A percentile compares a stretch with the other conserved stretches of the same genome.
Evolutionary conservation across 306 rosid species (phyloP).

Genomic region (Quercus dentata): DNA sequence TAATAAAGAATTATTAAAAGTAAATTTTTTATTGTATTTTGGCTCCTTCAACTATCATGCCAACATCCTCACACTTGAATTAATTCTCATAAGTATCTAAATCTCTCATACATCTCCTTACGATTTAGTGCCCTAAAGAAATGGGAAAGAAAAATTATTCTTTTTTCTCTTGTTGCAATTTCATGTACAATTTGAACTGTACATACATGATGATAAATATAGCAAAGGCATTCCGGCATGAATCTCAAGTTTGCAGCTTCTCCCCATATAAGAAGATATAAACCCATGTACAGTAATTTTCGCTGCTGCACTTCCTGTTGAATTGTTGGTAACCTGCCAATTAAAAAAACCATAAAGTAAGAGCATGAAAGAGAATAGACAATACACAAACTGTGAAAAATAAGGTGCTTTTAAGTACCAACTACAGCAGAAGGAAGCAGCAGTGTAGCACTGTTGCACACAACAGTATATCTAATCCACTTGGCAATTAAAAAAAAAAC

Average conservation of each 20-base stretch:
- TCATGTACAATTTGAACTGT: conserved; percentile 1
- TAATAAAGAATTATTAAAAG: neutral
- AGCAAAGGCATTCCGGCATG: conserved; percentile 99
- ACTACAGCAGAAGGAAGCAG: neutral
- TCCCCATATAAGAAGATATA: conserved; percentile 99
- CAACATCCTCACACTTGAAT: neutral
- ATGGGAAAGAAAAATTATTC: neutral
- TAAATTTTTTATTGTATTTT: neutral
- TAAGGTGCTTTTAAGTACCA: neutral
- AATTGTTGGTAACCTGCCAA: conserved; percentile 84
- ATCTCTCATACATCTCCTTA: neutral
- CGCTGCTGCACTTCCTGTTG: conserved; percentile 98
- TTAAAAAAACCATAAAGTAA: neutral
- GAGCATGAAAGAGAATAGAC: neutral
- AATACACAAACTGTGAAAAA: neutral
- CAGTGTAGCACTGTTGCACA: neutral
- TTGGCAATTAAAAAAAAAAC: neutral
- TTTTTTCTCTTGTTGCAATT: neutral
- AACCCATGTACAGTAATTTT: conserved; percentile 82
- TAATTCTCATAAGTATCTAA: neutral
- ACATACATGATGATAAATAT: conserved; percentile 93
- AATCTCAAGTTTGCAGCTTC: conserved; percentile 99
- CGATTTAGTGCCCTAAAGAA: neutral
- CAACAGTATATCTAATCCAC: conserved; percentile 4
- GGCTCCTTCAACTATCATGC: neutral